Evolutionary conservation across 176 grass and related monocot species (phyloP).

Genomic region (Thinopyrum elongatum): DNA sequence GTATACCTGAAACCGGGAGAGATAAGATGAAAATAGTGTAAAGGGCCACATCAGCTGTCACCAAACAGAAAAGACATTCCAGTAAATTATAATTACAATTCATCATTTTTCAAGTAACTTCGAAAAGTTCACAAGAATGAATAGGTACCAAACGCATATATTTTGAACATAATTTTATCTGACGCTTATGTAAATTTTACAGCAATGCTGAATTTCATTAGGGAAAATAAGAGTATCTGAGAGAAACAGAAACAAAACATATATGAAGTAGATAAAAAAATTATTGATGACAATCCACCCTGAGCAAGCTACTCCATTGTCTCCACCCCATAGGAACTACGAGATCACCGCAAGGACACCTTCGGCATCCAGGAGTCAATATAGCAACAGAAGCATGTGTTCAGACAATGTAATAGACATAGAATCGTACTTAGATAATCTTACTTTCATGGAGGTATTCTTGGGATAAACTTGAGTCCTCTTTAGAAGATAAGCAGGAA

Average conservation of each 20-base stretch:
- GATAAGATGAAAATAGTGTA: constrained; percentile 23
- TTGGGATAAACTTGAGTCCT: constrained; percentile 45
- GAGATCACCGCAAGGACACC: neutral
- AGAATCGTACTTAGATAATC: constrained; percentile 24
- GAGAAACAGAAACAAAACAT: neutral
- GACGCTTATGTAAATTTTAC: constrained; percentile 2
- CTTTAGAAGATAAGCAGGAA: constrained; percentile 50
- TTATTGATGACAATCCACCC: neutral
- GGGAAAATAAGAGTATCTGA: neutral
- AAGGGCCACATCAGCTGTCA: constrained; percentile 12
- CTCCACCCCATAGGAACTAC: neutral
- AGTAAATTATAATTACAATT: neutral
- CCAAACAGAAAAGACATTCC: neutral
- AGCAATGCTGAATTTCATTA: neutral
- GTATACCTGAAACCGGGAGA: constrained; percentile 66
- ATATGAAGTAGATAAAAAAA: neutral
- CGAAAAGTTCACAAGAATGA: neutral
- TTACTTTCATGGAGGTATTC: constrained; percentile 63
- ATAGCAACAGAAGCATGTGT: neutral
- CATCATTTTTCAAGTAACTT: constrained; percentile 5
- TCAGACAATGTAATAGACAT: constrained; percentile 5
- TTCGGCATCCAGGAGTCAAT: neutral
- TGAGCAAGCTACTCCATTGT: constrained; percentile 5
- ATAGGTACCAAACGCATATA: neutral
- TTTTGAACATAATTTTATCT: constrained; percentile 1